phyloP scores from a whole-genome alignment of 1,139 yeast species.

The Magnusiomyces suaveolens region DNA sequence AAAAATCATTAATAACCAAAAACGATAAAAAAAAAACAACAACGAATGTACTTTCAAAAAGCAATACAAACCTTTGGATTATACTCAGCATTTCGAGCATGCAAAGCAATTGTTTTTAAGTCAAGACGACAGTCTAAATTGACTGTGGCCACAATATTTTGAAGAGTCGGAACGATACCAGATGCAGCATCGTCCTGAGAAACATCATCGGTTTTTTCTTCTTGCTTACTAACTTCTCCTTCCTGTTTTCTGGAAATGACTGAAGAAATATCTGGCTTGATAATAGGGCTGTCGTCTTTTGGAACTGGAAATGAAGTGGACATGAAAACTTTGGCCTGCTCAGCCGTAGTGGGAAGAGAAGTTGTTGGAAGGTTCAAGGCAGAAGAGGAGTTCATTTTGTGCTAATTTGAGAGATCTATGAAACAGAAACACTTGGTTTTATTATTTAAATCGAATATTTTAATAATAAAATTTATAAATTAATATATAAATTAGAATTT shows the following conservation, averaged over 20 bases:
- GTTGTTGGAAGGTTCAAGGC: conserved; percentile 34
- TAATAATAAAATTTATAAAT: no score
- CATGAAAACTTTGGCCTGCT: conserved; percentile 66
- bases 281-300: conserved; percentile 7
- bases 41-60: neutral
- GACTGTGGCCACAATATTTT: conserved; percentile 95
- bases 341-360: conserved; percentile 72
- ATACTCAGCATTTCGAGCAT: conserved; percentile 98
- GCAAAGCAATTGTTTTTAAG: conserved; percentile 91
- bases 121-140: conserved; percentile 93
- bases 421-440: no score
- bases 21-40: conserved; percentile 2
- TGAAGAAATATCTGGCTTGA: conserved; percentile 14
- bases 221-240: conserved; percentile 30
- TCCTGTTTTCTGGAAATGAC: conserved; percentile 17
- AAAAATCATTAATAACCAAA: conserved; percentile 5
- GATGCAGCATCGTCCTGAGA: conserved; percentile 54
- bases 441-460: no score
- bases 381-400: neutral
- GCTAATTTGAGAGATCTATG: no score
- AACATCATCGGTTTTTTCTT: neutral
- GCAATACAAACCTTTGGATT: conserved; percentile 50
- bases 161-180: conserved; percentile 92
- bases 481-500: no score
- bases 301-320: conserved; percentile 44